These are phyloP conservation scores for Monosporozyma solicola DNA, from an alignment of 805 yeast genomes.

Conservation along the genomic window DNA sequence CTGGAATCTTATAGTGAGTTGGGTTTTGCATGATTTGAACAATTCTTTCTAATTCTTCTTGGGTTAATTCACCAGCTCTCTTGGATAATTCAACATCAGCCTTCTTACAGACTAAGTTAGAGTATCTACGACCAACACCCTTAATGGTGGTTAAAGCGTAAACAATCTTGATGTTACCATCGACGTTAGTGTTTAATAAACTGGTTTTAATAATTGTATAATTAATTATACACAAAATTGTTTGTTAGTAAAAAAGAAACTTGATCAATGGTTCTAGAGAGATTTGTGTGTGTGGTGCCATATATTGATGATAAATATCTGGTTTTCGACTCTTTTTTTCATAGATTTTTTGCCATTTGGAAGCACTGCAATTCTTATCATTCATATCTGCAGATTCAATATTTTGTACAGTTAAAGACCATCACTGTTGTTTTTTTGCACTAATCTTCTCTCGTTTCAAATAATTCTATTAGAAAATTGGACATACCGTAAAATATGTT, in stretches of 20 bases:
- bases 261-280: no score
- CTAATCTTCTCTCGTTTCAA: background rate
- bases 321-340: background rate
- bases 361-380: no score
- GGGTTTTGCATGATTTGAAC: conserved; percentile 99
- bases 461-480: background rate
- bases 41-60: conserved; percentile 99
- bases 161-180: conserved; percentile 99
- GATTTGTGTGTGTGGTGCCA: no score
- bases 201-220: conserved; percentile 32
- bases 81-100: conserved; percentile 97
- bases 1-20: conserved; percentile 97
- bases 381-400: no score
- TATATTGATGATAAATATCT: no score
- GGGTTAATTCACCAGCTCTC: conserved; percentile 99
- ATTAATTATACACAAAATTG: background rate
- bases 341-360: no score
- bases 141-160: conserved; percentile 99
- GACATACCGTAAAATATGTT: conserved; percentile 99
- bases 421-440: background rate
- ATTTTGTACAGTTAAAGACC: no score
- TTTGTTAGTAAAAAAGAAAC: background rate
- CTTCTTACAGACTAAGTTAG: conserved; percentile 99
- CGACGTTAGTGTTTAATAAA: conserved; percentile 99
- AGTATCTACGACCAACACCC: conserved; percentile 99